These are phyloP conservation scores for Coemansia asiatica DNA, from an alignment of 192 early-diverging fungal species.

Conservation along the genomic window DNA sequence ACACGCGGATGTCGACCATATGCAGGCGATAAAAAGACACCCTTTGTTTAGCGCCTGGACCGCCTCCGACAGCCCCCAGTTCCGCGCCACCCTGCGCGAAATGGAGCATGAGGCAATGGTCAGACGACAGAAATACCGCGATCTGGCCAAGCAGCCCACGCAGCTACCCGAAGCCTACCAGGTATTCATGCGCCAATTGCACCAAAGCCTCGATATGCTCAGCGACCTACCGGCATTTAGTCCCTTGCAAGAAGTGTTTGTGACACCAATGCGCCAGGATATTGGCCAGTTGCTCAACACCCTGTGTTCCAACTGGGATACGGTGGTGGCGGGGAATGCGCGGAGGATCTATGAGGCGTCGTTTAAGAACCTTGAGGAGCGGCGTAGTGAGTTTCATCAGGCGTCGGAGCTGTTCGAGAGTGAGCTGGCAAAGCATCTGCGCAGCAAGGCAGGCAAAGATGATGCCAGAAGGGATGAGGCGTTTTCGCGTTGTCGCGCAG, in stretches of 20 bases:
- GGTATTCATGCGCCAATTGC: slow-evolving; percentile 38
- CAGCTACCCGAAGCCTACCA: slow-evolving; percentile 36
- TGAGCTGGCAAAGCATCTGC: slow-evolving; percentile 41
- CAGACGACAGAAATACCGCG: slow-evolving; percentile 37
- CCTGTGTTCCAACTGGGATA: slow-evolving; percentile 47
- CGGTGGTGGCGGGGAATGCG: slow-evolving; percentile 28
- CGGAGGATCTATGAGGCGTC: slow-evolving; percentile 36
- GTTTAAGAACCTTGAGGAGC: slow-evolving; percentile 43
- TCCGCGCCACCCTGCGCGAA: slow-evolving; percentile 29
- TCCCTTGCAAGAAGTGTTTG: slow-evolving; percentile 26
- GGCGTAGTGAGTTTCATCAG: slow-evolving; percentile 30
- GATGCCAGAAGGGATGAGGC: slow-evolving; percentile 34
- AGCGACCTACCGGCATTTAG: slow-evolving; percentile 22
- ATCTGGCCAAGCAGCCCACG: slow-evolving; percentile 28
- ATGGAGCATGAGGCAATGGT: slow-evolving; percentile 41
- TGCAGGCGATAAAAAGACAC: slow-evolving; percentile 11
- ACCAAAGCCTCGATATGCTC: slow-evolving; percentile 12
- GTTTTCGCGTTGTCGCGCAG: slow-evolving; percentile 22
- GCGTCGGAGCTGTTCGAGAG: slow-evolving; percentile 35
- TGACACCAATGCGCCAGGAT: slow-evolving; percentile 37
- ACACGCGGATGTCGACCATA: background rate
- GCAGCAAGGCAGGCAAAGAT: slow-evolving; percentile 26
- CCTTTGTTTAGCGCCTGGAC: slow-evolving; percentile 50
- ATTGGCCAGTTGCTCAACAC: slow-evolving; percentile 37
- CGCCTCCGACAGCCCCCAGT: slow-evolving; percentile 46